Evolutionary conservation across 148 eudicot species (phyloP).

Genomic region (Cornus suecica): DNA sequence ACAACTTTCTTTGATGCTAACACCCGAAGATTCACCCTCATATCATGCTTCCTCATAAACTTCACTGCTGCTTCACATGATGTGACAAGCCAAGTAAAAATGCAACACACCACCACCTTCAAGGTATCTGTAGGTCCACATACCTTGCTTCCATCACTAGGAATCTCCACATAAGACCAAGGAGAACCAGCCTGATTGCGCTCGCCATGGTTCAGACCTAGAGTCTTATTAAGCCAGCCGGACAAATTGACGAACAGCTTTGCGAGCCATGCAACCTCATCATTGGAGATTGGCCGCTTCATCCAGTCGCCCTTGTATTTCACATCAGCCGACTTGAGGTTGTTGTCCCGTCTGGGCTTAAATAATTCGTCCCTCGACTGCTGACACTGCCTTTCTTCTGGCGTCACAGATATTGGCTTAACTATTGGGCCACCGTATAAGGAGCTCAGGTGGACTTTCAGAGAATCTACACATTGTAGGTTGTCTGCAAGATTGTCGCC

Average conservation of each 20-base stretch:
- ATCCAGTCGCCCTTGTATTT: slow-evolving; percentile 92
- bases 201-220: slow-evolving; percentile 54
- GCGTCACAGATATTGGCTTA: slow-evolving; percentile 29
- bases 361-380: slow-evolving; percentile 66
- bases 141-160: slow-evolving; percentile 36
- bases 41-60: slow-evolving; percentile 63
- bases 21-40: slow-evolving; percentile 81
- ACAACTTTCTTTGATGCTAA: slow-evolving; percentile 82
- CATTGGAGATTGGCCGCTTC: slow-evolving; percentile 79
- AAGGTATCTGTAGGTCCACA: slow-evolving; percentile 39
- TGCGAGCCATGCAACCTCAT: slow-evolving; percentile 93
- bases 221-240: slow-evolving; percentile 52
- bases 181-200: slow-evolving; percentile 21
- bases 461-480: slow-evolving; percentile 50
- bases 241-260: slow-evolving; percentile 62
- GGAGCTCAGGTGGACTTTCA: slow-evolving; percentile 47
- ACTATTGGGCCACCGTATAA: slow-evolving; percentile 56
- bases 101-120: slow-evolving; percentile 35
- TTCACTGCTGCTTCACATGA: slow-evolving; percentile 28
- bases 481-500: slow-evolving; percentile 53
- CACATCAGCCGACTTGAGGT: slow-evolving; percentile 31
- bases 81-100: slow-evolving; percentile 39
- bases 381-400: slow-evolving; percentile 31
- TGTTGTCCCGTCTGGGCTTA: slow-evolving; percentile 58
- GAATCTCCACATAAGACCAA: slow-evolving; percentile 57